A percentile compares a stretch with the other conserved stretches of the same genome.
These are phyloP conservation scores for Tetramitus jugosus DNA, from an alignment of 208 protist genomes.

Conservation along the genomic window DNA sequence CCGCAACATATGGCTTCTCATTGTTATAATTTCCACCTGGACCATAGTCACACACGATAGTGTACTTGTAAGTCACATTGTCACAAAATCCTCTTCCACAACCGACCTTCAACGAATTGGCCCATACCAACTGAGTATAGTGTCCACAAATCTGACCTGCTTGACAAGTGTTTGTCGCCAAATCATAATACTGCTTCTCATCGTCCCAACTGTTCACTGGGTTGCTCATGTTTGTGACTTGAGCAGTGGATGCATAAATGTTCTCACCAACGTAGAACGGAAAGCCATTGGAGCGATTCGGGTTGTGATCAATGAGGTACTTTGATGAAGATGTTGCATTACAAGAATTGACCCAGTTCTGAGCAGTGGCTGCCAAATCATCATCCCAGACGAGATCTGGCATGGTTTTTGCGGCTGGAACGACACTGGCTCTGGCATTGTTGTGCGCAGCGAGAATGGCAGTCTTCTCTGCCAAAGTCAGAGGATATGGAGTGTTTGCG, in stretches of 20 bases:
- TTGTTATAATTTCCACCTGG: conserved; percentile 15
- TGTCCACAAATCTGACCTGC: conserved; percentile 12
- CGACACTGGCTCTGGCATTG: not conserved
- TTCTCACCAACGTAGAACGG: not conserved
- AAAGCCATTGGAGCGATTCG: not conserved
- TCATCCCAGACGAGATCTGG: not conserved
- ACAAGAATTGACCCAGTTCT: not conserved
- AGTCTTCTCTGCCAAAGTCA: not conserved
- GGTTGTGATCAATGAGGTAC: not conserved
- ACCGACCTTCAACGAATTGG: not conserved
- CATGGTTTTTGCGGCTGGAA: not conserved
- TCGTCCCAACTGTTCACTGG: not conserved
- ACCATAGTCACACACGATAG: conserved; percentile 13
- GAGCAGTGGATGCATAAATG: not conserved
- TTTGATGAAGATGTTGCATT: not conserved
- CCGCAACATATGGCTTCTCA: not conserved
- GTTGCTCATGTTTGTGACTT: too few species aligned
- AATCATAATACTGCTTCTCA: not conserved
- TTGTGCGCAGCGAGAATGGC: not conserved
- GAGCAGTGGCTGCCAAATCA: not conserved
- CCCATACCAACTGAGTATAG: conserved; percentile 16
- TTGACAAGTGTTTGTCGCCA: not conserved
- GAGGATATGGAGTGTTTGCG: too few species aligned
- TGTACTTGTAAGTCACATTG: not conserved
- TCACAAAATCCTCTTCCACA: not conserved